Base-by-base conservation (phyloP, 2,329 filamentous ascomycete genomes). In the Apiospora arundinis region DNA sequence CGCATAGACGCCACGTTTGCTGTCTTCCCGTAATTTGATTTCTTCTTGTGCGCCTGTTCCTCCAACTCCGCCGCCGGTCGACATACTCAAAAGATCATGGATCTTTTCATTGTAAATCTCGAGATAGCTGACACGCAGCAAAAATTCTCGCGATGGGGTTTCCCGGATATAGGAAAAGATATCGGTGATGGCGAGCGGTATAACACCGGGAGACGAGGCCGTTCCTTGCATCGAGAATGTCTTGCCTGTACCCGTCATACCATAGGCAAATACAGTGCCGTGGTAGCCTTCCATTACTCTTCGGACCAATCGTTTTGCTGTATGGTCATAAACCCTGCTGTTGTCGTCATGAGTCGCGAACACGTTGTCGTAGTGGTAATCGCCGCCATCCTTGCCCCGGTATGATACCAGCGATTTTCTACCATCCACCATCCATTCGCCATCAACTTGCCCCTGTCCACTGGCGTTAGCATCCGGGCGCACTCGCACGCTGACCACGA, bases 141-240 rank as follows among this genome's bases (percentile, higher is more conserved):
- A 83, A 75, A 99, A 99, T 79, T 99, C 96, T 72, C 96, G 90
- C 46, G 95, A 94, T 0, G 96, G 96, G 0, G 96, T 98, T 83
- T 99, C 96, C 71, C 96, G 92, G 76, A 99, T 99, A 81, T 98
- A 99, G 0, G 96, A 98, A 82, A 99, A 99, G 69, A 99, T 99
- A 80, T 99, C 96, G 74, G 96, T 98, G 77, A 99, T 98, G 49
- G 96, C 96, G 49, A 98, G 87, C 8, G 96, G 96, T 70, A 99
- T 99, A 40, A 99, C 96, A 84, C 96, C 96, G 0, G 96, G 96
- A 49, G 95, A 97, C 2, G 93, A 94, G 65, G 95, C 95, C 14
- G 96, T 99, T 76, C 96, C 96, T 85, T 99, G 96, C 96, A 99
- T 99, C 49, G 95, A 98, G 81, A 98, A 99, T 0, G 96, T 99